Evolutionary conservation across 176 grass and related monocot species (phyloP).

Genomic region (Tuctoria greenei): DNA sequence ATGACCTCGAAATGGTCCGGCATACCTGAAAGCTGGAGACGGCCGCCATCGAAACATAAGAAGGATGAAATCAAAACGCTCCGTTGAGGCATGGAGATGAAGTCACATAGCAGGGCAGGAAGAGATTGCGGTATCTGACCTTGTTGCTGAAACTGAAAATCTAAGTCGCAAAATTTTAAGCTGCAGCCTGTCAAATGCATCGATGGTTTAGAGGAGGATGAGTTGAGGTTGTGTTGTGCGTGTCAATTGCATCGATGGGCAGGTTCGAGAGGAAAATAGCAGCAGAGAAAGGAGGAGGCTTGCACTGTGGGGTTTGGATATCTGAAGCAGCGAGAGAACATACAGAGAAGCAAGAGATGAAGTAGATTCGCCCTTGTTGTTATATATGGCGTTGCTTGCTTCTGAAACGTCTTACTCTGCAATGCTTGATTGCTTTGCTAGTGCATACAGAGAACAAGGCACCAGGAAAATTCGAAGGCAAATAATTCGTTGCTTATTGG

Average conservation of each 20-base stretch:
- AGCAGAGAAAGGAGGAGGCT: conserved; percentile 35
- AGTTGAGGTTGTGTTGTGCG: too few species aligned
- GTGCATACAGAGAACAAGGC: conserved; percentile 10
- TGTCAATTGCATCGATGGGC: neutral
- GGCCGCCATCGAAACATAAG: neutral
- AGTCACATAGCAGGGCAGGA: too few species aligned
- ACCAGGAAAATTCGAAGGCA: neutral
- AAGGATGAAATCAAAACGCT: neutral
- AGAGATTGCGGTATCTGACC: neutral
- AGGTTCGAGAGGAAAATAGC: conserved; percentile 27
- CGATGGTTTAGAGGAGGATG: too few species aligned
- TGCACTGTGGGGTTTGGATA: conserved; percentile 53
- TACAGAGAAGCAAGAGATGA: conserved; percentile 54
- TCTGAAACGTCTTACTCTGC: conserved; percentile 24
- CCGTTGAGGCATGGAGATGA: neutral
- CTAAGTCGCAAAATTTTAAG: too few species aligned
- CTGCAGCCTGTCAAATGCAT: too few species aligned
- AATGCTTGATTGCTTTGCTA: conserved; percentile 8
- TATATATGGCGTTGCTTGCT: conserved; percentile 13
- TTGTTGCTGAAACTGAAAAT: too few species aligned
- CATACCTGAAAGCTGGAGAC: conserved; percentile 30
- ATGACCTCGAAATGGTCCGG: conserved; percentile 58
- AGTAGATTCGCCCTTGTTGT: conserved; percentile 30
- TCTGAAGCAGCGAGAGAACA: conserved; percentile 38
- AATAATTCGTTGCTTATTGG: conserved; percentile 19